Evolutionary conservation across 495 filamentous ascomycete species (phyloP).

Genomic region (Hypomontagnella monticulosa): DNA sequence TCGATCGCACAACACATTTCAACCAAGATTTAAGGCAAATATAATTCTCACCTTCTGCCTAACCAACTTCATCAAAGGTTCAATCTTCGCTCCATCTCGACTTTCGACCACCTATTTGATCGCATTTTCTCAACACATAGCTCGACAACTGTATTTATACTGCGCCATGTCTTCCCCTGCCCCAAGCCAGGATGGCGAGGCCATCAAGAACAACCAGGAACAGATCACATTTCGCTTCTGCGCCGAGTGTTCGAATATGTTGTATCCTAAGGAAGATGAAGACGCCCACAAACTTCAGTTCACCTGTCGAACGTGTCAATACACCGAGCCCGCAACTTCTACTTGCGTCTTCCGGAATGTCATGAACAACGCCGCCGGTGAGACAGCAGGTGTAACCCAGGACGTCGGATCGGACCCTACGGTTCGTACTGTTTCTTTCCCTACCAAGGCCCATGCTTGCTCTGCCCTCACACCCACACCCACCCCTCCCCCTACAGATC

Average conservation of each 20-base stretch:
- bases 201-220: conserved; percentile 67
- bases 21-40: no score
- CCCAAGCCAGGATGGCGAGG: conserved; percentile 61
- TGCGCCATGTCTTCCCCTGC: conserved; percentile 69
- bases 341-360: conserved; percentile 93
- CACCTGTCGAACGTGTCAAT: conserved; percentile 89
- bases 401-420: conserved; percentile 97
- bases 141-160: background rate
- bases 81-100: background rate
- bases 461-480: conserved; percentile 22
- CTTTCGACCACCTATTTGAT: background rate
- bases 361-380: conserved; percentile 85
- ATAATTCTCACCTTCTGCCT: no score
- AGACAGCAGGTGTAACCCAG: conserved; percentile 96
- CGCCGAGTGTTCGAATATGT: conserved; percentile 97
- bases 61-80: no score
- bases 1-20: no score
- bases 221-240: conserved; percentile 97
- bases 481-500: conserved; percentile 27
- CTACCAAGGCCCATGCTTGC: conserved; percentile 6
- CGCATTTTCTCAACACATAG: no score
- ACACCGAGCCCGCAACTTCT: conserved; percentile 82
- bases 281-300: conserved; percentile 61
- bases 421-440: conserved; percentile 71
- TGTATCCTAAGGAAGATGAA: conserved; percentile 94